Percentiles rank a stretch among this genome's conserved stretches.
Conservation (phyloP, 2,329 filamentous ascomycete genomes). For the Apiospora arundinis region DNA sequence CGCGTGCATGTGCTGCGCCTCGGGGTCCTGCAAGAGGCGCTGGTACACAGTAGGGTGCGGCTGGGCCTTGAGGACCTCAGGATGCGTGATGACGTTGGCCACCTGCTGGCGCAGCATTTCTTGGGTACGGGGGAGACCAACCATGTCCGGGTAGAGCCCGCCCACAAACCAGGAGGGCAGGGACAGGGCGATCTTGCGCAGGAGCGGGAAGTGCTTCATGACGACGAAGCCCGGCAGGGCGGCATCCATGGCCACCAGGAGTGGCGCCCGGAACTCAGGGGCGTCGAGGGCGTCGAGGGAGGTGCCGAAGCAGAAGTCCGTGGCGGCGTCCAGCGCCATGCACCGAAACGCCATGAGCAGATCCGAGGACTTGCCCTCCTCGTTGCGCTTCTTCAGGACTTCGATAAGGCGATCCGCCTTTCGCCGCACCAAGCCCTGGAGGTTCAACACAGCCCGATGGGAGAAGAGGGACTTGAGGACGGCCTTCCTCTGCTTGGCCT, state of each 20-base stretch:
- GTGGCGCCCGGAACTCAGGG: slow-evolving; percentile 11
- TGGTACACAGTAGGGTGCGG: slow-evolving; percentile 33
- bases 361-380: slow-evolving; percentile 19
- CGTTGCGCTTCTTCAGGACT: slow-evolving; percentile 3
- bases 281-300: slow-evolving; percentile 8
- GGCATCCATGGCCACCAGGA: slow-evolving; percentile 19
- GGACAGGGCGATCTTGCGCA: background rate
- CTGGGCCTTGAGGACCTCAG: slow-evolving; percentile 24
- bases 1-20: slow-evolving; percentile 29
- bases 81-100: slow-evolving; percentile 1
- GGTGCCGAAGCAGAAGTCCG: slow-evolving; percentile 20
- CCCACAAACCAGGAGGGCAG: slow-evolving; percentile 7
- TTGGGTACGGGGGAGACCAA: slow-evolving; percentile 14
- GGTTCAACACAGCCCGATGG: slow-evolving; percentile 1
- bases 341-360: slow-evolving; percentile 20
- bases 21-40: slow-evolving; percentile 13
- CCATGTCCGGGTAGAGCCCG: background rate
- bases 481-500: slow-evolving; percentile 19
- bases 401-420: slow-evolving; percentile 14
- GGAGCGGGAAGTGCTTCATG: slow-evolving; percentile 20
- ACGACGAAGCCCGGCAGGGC: slow-evolving; percentile 17
- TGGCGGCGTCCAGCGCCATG: slow-evolving; percentile 19
- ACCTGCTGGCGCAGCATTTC: slow-evolving; percentile 13
- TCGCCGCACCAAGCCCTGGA: slow-evolving; percentile 4
- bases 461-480: slow-evolving; percentile 13